Evolutionary conservation across 2,329 filamentous ascomycete genomes (phyloP), one percentile per base, ranked within the genome.

Genomic region (Penicillium fuscoglaucum): DNA sequence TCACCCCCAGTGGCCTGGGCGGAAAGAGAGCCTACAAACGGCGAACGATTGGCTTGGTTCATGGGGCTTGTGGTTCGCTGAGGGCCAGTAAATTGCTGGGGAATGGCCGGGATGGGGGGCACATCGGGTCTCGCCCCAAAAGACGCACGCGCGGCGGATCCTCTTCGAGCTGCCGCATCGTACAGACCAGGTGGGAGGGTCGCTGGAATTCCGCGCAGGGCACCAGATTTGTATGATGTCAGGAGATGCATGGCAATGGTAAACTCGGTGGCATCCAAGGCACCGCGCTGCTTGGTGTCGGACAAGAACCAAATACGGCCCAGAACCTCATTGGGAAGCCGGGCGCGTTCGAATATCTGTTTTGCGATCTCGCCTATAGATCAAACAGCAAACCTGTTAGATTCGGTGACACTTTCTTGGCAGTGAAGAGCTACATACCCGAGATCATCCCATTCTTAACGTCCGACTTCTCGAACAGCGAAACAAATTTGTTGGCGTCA

Each of bases 161-260:
- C 83, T 67, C 89, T 84, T 63, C 92, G 85, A 49, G 90, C 87
- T 9, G 95, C 95, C 46, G 93, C 93, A 71, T 99, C 95, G 70
- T 96, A 96, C 6, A 99, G 80, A 12, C 89, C 90, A 13, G 90
- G 87, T 6, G 95, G 95, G 2, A 99, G 83, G 28, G 89, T 85
- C 60, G 81, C 89, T 1, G 95, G 95, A 57, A 98, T 82, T 21
- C 84, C 87, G 63, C 91, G 87, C 74, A 99, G 83, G 31, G 87
- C 83, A 24, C 92, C 90, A 13, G 87, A 89, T 80, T 96, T 96
- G 78, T 91, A 91, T 13, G 92, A 96, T 15, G 91, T 93, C 61
- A 99, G 83, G 60, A 99, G 81, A 75, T 99, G 95, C 95, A 99
- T 99, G 46, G 95, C 95, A 70, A 99, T 96, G 71, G 96, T 90